Percentiles rank a stretch among this genome's conserved stretches.
Evolutionary conservation across 495 filamentous ascomycete species (phyloP).

Genomic region (Hypomontagnella monticulosa): DNA sequence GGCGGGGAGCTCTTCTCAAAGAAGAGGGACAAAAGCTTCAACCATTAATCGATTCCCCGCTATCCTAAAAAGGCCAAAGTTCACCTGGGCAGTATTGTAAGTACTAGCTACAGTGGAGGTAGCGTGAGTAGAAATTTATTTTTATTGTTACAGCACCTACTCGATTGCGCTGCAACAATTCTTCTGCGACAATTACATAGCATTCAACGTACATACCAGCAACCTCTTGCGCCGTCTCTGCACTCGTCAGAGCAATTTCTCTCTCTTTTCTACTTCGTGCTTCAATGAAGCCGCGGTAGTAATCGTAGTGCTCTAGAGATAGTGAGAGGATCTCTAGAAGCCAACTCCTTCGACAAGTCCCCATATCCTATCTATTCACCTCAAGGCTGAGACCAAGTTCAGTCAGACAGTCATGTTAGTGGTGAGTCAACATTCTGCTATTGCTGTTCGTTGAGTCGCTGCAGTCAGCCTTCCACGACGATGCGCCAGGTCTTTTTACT

Average conservation of each 20-base stretch:
- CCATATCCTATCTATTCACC: conserved; percentile 19
- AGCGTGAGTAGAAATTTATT: conserved; percentile 20
- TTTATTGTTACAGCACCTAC: conserved; percentile 16
- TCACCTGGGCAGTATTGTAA: no score
- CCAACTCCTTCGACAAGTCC: conserved; percentile 42
- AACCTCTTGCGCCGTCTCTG: conserved; percentile 9
- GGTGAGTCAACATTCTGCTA: conserved; percentile 46
- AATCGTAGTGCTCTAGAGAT: conserved; percentile 75
- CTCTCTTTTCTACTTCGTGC: conserved; percentile 4
- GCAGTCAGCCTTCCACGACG: neutral
- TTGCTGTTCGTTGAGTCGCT: neutral
- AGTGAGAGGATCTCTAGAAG: conserved; percentile 75
- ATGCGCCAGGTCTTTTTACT: neutral
- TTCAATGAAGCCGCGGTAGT: conserved; percentile 72
- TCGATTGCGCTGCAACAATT: conserved; percentile 17
- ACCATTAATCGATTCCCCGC: conserved; percentile 37
- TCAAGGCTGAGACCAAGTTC: conserved; percentile 11
- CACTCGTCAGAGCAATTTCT: conserved; percentile 6
- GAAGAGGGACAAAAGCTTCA: conserved; percentile 15
- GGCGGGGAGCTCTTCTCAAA: conserved; percentile 15
- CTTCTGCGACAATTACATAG: neutral
- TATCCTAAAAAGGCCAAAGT: conserved; percentile 38
- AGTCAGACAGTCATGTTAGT: conserved; percentile 50
- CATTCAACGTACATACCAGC: neutral
- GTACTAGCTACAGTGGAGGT: no score